These are phyloP conservation scores for Stagonosporopsis rhizophila DNA, from an alignment of 2,329 filamentous ascomycete genomes.

Conservation along the genomic window DNA sequence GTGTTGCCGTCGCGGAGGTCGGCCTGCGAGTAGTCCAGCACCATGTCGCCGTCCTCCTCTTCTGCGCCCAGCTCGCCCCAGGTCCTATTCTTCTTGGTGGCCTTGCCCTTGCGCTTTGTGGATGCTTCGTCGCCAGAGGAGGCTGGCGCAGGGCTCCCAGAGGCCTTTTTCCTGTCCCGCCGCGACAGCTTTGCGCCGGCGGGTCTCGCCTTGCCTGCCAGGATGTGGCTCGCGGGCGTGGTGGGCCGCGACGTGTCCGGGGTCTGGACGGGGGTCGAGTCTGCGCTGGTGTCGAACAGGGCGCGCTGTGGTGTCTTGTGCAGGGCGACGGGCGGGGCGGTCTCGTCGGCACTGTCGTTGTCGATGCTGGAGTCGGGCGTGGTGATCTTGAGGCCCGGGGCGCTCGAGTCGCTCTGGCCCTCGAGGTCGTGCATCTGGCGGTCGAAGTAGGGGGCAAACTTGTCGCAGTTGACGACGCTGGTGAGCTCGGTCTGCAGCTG, in stretches of 20 bases:
- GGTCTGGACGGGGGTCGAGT: constrained; percentile 73
- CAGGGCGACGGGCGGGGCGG: constrained; percentile 60
- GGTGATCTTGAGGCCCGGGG: constrained; percentile 50
- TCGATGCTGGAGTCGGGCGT: constrained; percentile 61
- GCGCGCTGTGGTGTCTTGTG: constrained; percentile 50
- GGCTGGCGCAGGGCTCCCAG: constrained; percentile 62
- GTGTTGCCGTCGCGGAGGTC: constrained; percentile 58
- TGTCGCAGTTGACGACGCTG: constrained; percentile 75
- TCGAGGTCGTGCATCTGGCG: constrained; percentile 87
- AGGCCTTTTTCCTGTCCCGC: constrained; percentile 74
- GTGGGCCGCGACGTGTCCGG: constrained; percentile 80
- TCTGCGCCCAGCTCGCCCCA: constrained; percentile 94
- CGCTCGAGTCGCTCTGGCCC: constrained; percentile 55
- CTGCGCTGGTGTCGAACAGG: constrained; percentile 62
- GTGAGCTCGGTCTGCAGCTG: constrained; percentile 83
- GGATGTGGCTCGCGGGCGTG: constrained; percentile 73
- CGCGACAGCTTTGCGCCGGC: constrained; percentile 76
- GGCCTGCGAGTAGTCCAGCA: constrained; percentile 86
- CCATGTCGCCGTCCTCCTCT: constrained; percentile 77
- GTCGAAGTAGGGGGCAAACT: constrained; percentile 92
- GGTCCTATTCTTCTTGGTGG: constrained; percentile 82
- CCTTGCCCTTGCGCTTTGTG: constrained; percentile 64
- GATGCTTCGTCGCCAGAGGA: constrained; percentile 86
- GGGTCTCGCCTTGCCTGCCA: constrained; percentile 77
- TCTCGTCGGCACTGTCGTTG: constrained; percentile 57